Conservation (phyloP, 106 monocot species). For the Dactylorhiza incarnata region DNA sequence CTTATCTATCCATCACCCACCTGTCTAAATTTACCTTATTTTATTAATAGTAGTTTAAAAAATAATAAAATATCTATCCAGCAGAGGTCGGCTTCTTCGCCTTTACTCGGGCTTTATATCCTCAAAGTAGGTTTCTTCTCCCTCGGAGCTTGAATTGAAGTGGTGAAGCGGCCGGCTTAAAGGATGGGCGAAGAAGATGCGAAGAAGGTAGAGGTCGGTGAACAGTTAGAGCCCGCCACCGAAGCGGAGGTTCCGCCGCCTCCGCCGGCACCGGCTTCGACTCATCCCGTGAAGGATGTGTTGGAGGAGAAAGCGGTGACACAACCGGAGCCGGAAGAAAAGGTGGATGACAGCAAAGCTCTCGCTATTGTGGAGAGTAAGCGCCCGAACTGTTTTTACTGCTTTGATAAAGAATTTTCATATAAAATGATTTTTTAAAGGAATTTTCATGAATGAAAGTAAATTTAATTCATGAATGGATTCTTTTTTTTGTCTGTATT, state of each 20-base stretch:
- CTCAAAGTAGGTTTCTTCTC: neutral
- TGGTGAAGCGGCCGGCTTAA: neutral
- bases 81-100: too few relatives aligned
- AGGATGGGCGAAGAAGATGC: slow-evolving; percentile 4
- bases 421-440: neutral
- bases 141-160: neutral
- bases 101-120: too few relatives aligned
- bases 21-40: too few relatives aligned
- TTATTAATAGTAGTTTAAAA: too few relatives aligned
- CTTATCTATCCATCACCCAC: too few relatives aligned
- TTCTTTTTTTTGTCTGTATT: neutral
- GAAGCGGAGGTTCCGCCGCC: slow-evolving; percentile 9
- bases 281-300: slow-evolving; percentile 38
- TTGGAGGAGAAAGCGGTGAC: slow-evolving; percentile 51
- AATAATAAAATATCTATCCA: too few relatives aligned
- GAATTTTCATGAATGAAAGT: neutral
- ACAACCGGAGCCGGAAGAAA: slow-evolving; percentile 30
- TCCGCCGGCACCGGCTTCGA: neutral
- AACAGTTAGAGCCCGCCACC: neutral
- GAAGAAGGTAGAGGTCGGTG: neutral
- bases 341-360: slow-evolving; percentile 41
- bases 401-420: neutral
- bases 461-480: neutral
- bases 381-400: neutral
- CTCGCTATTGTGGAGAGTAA: slow-evolving; percentile 52